Base-by-base conservation (phyloP, 345 rosid genomes). In the Eucalyptus urophylla region DNA sequence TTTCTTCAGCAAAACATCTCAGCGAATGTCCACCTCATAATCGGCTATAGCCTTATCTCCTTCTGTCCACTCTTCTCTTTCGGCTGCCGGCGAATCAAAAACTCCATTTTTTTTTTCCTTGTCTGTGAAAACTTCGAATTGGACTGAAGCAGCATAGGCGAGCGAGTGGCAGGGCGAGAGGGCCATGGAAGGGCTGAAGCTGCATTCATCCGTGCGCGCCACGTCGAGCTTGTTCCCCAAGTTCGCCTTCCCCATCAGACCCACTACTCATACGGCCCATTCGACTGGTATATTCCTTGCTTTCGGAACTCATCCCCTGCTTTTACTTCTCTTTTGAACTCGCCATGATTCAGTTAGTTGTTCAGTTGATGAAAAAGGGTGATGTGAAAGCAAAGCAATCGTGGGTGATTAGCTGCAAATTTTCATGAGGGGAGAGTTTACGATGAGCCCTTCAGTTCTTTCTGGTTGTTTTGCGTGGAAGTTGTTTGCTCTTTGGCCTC, bases 101-200 rank as follows among this genome's bases (percentile, higher is more conserved):
- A 11, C 83, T 76, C 8, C 14, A 37, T 72, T 72, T 72, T 72
- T 72, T 0, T 33, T 69, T 33, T 33, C 1, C 7, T 21, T 37
- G 80, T 19, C 43, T 76, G 83, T 16, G 27, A 37, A 76, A 5
- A 76, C 47, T 76, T 76, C 24, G 47, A 21, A 11, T 76, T 76
- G 15, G 83, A 37, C 27, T 19, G 83, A 21, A 76, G 83, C 83
- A 76, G 45, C 83, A 10, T 37, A 76, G 7, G 47, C 21, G 44
- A 88, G 86, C 5, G 49, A 47, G 45, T 11, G 29, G 88, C 60
- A 33, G 60, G 86, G 90, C 86, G 89, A 76, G 47, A 21, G 83
- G 45, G 83, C 89, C 89, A 94, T 94, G 96, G 93, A 91, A 88
- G 93, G 92, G 90, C 87, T 93, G 91, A 92, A 90, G 47, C 89